Evolutionary conservation across 2,329 filamentous ascomycete species (phyloP).

Genomic region (Beauveria rudraprayagi): DNA sequence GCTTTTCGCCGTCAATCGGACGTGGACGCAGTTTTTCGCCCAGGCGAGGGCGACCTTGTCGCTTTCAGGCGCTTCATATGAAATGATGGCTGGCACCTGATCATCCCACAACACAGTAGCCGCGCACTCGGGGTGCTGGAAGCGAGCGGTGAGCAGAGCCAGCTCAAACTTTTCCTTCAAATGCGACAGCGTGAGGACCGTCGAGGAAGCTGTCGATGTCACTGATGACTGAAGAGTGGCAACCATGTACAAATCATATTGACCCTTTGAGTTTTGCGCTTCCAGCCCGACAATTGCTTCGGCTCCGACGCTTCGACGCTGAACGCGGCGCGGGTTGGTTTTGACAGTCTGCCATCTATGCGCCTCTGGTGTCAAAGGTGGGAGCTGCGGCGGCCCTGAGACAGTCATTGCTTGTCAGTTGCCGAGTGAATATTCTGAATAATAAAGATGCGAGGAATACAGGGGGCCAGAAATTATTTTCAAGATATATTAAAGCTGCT

Average conservation of each 20-base stretch:
- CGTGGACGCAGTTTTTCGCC: background rate
- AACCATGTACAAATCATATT: background rate
- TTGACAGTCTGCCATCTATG: background rate
- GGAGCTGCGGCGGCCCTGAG: background rate
- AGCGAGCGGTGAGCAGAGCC: background rate
- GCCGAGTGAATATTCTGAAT: no score
- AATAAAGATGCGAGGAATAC: no score
- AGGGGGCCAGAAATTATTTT: no score
- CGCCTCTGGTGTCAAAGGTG: background rate
- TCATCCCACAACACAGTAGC: conserved; percentile 3
- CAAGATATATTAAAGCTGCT: no score
- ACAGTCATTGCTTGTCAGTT: background rate
- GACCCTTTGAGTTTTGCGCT: background rate
- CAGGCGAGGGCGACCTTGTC: background rate
- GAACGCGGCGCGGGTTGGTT: background rate
- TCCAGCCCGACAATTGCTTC: background rate
- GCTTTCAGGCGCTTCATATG: background rate
- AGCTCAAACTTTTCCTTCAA: conserved; percentile 10
- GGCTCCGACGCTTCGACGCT: background rate
- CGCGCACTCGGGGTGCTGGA: conserved; percentile 6
- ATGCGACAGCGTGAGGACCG: background rate
- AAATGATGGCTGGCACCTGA: background rate
- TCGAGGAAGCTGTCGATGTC: background rate
- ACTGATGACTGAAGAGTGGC: background rate
- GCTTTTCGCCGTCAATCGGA: background rate